These are phyloP conservation scores for Arctium minus DNA, from an alignment of 129 eudicot genomes.

Conservation along the genomic window DNA sequence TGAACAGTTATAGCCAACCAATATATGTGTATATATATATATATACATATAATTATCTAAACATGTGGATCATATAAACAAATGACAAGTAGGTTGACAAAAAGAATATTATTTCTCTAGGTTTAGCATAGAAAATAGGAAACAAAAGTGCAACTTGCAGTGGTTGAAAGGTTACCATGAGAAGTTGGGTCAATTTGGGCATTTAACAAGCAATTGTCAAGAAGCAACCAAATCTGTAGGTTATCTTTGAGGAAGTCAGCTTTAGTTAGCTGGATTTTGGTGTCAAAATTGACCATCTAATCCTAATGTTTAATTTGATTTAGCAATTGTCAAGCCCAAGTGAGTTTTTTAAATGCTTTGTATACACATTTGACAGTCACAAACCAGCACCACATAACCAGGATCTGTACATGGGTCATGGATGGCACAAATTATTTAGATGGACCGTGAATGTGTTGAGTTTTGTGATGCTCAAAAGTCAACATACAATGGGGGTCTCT, in stretches of 20 bases:
- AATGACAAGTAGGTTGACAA: not conserved
- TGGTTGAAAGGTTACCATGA: not conserved
- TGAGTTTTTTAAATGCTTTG: no score
- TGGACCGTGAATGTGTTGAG: no score
- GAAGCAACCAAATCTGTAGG: not conserved
- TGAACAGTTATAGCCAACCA: conserved; percentile 9
- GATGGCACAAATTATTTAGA: no score
- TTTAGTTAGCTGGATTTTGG: conserved; percentile 10
- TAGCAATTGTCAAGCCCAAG: not conserved
- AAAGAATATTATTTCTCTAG: not conserved
- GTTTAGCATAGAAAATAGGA: conserved; percentile 8
- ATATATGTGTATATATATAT: not conserved
- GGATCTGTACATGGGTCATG: no score
- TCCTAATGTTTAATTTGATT: not conserved
- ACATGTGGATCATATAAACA: not conserved
- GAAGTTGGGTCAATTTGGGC: conserved; percentile 13
- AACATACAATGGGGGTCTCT: no score
- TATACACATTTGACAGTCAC: no score
- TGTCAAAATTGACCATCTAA: conserved; percentile 9
- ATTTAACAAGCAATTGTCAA: conserved; percentile 9
- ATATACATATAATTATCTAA: not conserved
- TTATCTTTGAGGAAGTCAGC: conserved; percentile 6
- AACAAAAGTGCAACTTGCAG: conserved; percentile 24
- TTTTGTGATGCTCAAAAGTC: no score
- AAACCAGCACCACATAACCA: no score